Base-by-base conservation (phyloP, 306 rosid species). In the Glycine soja region DNA sequence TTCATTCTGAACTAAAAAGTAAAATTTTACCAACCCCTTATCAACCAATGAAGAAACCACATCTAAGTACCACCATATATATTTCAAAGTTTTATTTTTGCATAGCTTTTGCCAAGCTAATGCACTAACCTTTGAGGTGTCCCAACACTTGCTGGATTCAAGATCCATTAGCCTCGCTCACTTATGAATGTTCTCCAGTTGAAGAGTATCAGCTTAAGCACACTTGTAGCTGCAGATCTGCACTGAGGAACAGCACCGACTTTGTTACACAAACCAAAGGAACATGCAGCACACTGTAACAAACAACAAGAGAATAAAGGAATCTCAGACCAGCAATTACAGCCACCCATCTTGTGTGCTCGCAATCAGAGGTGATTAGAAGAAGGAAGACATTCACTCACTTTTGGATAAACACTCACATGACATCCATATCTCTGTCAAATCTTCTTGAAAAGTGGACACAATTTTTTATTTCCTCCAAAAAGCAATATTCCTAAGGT, bases 71-170 rank as follows among this genome's bases (percentile, higher is more conserved):
- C 30, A 24, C 30, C 30, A 24, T 24, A 24, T 24, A 24, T 0
- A 24, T 24, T 24, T 24, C 30, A 24, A 24, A 50, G 42, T 9
- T 38, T 24, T 11, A 3, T 19, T 51, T 72, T 52, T 34, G 58
- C 70, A 3, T 16, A 75, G 36, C 71, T 24, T 74, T 38, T 65
- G 45, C 13, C 67, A 72, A 84, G 46, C 46, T 52, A 70, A 67
- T 63, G 62, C 46, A 83, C 97, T 72, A 86, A 95, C 99, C 99
- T 90, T 93, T 73, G 96, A 83, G 88, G 72, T 75, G 70, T 78
- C 88, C 96, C 92, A 81, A 80, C 98, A 91, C 77, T 87, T 91
- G 0, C 89, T 84, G 30, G 84, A 42, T 79, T 89, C 89, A 70
- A 89, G 95, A 93, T 93, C 96, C 99, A 95, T 93, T 72, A 64